These are phyloP conservation scores for Priceomyces fermenticarens DNA, from an alignment of 805 yeast genomes.

Conservation along the genomic window DNA sequence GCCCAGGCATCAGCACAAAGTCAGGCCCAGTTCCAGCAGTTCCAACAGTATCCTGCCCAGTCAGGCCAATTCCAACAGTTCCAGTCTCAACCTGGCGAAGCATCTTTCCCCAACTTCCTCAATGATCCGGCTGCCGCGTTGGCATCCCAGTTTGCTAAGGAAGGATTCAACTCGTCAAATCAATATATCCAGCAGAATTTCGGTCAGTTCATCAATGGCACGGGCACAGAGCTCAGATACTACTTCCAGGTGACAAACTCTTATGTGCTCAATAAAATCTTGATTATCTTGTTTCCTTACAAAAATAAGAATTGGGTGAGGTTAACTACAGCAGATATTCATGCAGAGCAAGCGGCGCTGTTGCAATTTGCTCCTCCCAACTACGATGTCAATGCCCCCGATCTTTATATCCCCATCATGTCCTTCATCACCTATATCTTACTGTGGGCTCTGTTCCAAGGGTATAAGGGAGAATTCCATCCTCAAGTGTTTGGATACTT, in stretches of 20 bases:
- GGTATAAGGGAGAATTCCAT: conserved; percentile 84
- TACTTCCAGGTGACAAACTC: conserved; percentile 90
- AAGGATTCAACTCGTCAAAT: conserved; percentile 78
- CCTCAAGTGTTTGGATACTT: conserved; percentile 89
- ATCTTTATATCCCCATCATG: conserved; percentile 93
- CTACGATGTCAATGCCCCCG: conserved; percentile 93
- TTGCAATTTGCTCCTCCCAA: conserved; percentile 66
- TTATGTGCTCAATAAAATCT: conserved; percentile 74
- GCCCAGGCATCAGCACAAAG: conserved; percentile 21
- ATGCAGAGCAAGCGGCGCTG: conserved; percentile 14
- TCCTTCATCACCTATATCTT: conserved; percentile 84
- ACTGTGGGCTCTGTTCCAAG: conserved; percentile 79
- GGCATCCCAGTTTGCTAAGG: conserved; percentile 86
- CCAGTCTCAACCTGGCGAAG: too few species aligned
- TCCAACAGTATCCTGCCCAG: background rate
- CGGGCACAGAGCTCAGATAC: conserved; percentile 59
- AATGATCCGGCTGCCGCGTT: conserved; percentile 77
- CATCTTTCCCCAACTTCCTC: conserved; percentile 41
- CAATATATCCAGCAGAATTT: conserved; percentile 75
- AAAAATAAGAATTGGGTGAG: conserved; percentile 82
- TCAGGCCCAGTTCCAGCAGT: conserved; percentile 1
- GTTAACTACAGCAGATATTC: conserved; percentile 21
- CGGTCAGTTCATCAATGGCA: conserved; percentile 46
- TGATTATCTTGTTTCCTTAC: conserved; percentile 81
- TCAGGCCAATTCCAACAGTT: background rate